Evolutionary conservation across 495 filamentous ascomycete species (phyloP), one percentile per base, ranked within the genome.

Genomic region (Penicillium lagena): DNA sequence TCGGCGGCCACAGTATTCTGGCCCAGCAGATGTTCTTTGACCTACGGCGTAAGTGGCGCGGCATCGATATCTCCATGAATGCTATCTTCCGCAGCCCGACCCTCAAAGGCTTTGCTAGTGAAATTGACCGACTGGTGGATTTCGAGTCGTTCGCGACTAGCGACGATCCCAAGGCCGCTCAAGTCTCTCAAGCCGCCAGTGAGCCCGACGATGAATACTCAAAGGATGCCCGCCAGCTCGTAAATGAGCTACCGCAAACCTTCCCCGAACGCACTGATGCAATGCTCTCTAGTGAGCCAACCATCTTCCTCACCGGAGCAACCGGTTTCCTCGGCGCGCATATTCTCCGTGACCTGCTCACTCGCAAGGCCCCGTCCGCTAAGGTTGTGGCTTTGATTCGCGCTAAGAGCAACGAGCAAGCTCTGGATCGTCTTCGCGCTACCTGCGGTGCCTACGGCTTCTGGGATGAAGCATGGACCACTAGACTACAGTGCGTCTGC

Each of bases 321-420:
- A 96, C 93, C 29, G 91, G 91, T 8, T 97, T 96, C 70, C 63
- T 96, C 7, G 93, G 93, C 15, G 81, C 86, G 0, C 90, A 86
- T 49, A 77, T 96, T 15, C 71, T 97, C 7, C 75, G 68, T 12
- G 87, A 95, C 28, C 61, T 96, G 9, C 72, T 96, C 0, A 70
- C 73, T 10, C 73, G 85, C 31, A 70, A 67, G 29, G 60, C 68
- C 1, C 75, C 74, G n/a, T 62, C 54, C 4, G 66, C 80, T 6
- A 84, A 78, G 56, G 75, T 96, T n/a, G 77, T 94, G 38, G 79
- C 81, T 3, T 84, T 89, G 42, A 87, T 96, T 6, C 83, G 91
- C 10, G 83, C 77, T 69, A 63, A 79, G 79, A 55, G 60, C 56
- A 40, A 74, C 49, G 50, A 67, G 15, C 66, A 70, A 34, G 81